These are phyloP conservation scores for Fomitopsis pulvina DNA, from an alignment of 768 basidiomycete genomes.

Conservation along the genomic window DNA sequence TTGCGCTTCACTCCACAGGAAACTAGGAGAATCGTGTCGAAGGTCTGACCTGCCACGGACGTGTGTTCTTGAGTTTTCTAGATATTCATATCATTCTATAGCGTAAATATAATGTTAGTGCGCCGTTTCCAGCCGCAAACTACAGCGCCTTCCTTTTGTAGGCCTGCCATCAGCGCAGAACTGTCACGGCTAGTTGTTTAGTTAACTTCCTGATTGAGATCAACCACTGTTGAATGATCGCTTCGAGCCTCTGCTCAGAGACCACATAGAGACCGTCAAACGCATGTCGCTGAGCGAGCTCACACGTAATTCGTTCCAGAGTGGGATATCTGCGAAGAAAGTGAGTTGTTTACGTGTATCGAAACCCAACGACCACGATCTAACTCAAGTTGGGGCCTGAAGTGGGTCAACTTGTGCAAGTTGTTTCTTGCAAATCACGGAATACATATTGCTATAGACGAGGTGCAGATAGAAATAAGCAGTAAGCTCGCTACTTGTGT, in stretches of 20 bases:
- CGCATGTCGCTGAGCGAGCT: slow-evolving; percentile 63
- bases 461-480: slow-evolving; percentile 51
- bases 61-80: not conserved
- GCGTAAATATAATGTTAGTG: too few relatives aligned
- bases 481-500: slow-evolving; percentile 38
- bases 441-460: slow-evolving; percentile 31
- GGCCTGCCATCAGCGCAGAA: too few relatives aligned
- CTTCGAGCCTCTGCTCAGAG: too few relatives aligned
- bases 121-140: too few relatives aligned
- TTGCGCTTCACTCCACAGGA: slow-evolving; percentile 94
- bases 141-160: too few relatives aligned
- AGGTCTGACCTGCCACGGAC: slow-evolving; percentile 41
- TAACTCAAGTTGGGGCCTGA: not conserved
- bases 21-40: slow-evolving; percentile 80
- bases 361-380: not conserved
- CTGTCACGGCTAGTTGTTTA: too few relatives aligned
- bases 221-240: too few relatives aligned
- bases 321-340: slow-evolving; percentile 57
- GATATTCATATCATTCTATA: too few relatives aligned
- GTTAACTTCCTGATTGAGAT: too few relatives aligned
- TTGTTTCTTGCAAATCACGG: slow-evolving; percentile 49
- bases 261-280: too few relatives aligned
- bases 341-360: slow-evolving; percentile 31
- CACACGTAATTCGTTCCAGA: slow-evolving; percentile 69
- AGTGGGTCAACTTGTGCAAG: slow-evolving; percentile 69